Evolutionary conservation across 352 stramenopile species (phyloP).

Genomic region (Globisporangium paddicum): DNA sequence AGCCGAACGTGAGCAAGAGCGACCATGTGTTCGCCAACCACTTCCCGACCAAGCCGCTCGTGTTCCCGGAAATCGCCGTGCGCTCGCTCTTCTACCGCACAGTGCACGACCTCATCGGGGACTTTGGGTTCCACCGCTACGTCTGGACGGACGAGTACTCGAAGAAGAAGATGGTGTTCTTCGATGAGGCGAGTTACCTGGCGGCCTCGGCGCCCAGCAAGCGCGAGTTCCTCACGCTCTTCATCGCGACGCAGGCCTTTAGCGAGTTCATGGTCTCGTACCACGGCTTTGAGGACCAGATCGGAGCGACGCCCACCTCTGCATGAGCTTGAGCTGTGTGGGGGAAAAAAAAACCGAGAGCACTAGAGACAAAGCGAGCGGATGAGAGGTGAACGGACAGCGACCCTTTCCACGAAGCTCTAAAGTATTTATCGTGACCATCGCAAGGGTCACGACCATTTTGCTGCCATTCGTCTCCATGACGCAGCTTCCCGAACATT

Average conservation of each 20-base stretch:
- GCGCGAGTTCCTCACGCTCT: slow-evolving; percentile 80
- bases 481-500: neutral
- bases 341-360: too few species aligned
- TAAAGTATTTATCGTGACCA: slow-evolving; percentile 3
- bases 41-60: slow-evolving; percentile 55
- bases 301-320: slow-evolving; percentile 3
- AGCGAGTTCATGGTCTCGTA: slow-evolving; percentile 81
- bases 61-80: slow-evolving; percentile 75
- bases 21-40: slow-evolving; percentile 71
- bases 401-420: neutral
- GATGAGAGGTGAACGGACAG: neutral
- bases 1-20: slow-evolving; percentile 64
- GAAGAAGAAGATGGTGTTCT: slow-evolving; percentile 73
- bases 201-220: slow-evolving; percentile 65
- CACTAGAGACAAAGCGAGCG: neutral
- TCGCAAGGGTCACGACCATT: neutral
- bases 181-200: slow-evolving; percentile 84
- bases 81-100: slow-evolving; percentile 58
- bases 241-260: slow-evolving; percentile 82
- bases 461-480: neutral
- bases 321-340: neutral
- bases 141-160: slow-evolving; percentile 85
- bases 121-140: slow-evolving; percentile 84
- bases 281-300: slow-evolving; percentile 73
- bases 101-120: slow-evolving; percentile 65